A percentile compares a stretch with the other conserved stretches of the same genome.
These are phyloP conservation scores for Scenedesmus sp. DNA, from an alignment of 163 green algal genomes.

Conservation along the genomic window DNA sequence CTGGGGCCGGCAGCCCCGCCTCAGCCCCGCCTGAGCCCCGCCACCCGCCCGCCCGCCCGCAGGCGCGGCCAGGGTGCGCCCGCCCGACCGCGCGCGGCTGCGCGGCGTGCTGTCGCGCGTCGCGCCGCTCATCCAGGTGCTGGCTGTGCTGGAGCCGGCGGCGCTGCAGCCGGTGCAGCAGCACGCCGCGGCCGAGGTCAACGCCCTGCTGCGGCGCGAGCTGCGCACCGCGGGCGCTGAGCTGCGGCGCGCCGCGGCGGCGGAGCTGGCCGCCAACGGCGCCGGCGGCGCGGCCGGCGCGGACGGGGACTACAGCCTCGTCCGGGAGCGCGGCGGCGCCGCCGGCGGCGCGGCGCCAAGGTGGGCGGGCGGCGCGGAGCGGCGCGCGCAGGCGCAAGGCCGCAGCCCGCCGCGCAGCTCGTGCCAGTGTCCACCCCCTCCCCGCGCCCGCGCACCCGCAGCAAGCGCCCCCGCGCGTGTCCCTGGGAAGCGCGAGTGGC, in stretches of 20 bases:
- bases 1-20: no score
- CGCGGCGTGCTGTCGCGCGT: conserved; percentile 11
- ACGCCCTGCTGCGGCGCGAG: conserved; percentile 29
- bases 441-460: background rate
- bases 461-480: conserved; percentile 17
- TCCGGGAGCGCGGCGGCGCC: conserved; percentile 31
- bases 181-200: conserved; percentile 13
- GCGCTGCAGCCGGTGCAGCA: conserved; percentile 32
- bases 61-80: conserved; percentile 1
- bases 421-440: no score
- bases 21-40: no score
- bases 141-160: conserved; percentile 28
- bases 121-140: conserved; percentile 17
- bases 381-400: no score
- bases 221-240: conserved; percentile 18
- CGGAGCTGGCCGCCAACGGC: background rate
- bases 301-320: conserved; percentile 34
- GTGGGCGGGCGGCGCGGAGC: no score
- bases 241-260: conserved; percentile 22
- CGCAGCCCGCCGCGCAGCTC: no score
- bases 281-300: background rate
- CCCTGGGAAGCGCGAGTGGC: conserved; percentile 22
- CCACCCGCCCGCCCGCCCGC: no score
- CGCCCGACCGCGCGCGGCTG: background rate
- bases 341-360: no score